Evolutionary conservation across 2,329 filamentous ascomycete genomes (phyloP).

Genomic region (Drechslera avenae): DNA sequence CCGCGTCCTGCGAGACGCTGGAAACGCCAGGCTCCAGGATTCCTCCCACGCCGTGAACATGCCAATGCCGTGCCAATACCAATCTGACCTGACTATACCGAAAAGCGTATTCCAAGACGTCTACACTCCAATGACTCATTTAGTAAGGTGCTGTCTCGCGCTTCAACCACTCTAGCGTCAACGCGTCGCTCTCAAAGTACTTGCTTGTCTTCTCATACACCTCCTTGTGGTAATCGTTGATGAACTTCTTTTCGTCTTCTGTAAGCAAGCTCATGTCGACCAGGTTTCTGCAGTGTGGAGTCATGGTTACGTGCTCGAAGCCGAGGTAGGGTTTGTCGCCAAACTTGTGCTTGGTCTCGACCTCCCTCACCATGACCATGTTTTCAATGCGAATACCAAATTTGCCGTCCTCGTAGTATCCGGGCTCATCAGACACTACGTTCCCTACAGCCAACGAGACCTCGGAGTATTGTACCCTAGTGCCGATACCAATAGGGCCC

Average conservation of each 20-base stretch:
- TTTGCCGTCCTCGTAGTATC: constrained; percentile 93
- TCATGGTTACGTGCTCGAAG: constrained; percentile 97
- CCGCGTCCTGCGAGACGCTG: constrained; percentile 11
- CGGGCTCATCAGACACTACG: constrained; percentile 93
- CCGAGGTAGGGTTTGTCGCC: constrained; percentile 93
- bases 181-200: constrained; percentile 74
- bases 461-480: constrained; percentile 87
- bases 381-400: constrained; percentile 98
- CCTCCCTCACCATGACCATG: constrained; percentile 86
- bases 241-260: constrained; percentile 76
- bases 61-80: constrained; percentile 23
- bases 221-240: constrained; percentile 83
- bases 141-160: constrained; percentile 74
- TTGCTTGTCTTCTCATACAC: constrained; percentile 80
- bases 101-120: constrained; percentile 3
- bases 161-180: constrained; percentile 80
- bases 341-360: constrained; percentile 84
- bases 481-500: constrained; percentile 94
- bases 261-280: constrained; percentile 78
- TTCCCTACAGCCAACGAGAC: constrained; percentile 90
- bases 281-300: constrained; percentile 87
- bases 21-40: constrained; percentile 23
- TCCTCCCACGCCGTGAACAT: constrained; percentile 19
- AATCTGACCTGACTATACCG: constrained; percentile 15
- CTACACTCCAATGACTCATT: not conserved